Conservation (phyloP, 2,329 filamentous ascomycete genomes). For the Cladophialophora bantiana region DNA sequence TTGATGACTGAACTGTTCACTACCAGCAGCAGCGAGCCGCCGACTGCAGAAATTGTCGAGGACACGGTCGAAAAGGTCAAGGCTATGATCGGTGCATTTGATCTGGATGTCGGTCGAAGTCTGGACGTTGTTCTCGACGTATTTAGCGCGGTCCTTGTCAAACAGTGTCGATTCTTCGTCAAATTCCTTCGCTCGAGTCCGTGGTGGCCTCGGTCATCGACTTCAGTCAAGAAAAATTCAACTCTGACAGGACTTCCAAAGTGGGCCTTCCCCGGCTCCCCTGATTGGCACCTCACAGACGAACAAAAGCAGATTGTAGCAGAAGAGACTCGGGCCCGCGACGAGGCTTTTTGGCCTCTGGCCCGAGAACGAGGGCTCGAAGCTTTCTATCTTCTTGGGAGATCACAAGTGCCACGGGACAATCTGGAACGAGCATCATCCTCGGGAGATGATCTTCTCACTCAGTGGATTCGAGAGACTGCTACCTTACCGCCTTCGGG, state of each 20-base stretch:
- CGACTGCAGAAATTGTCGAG: constrained; percentile 77
- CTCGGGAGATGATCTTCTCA: constrained; percentile 63
- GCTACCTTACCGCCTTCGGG: constrained; percentile 82
- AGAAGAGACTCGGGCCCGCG: constrained; percentile 68
- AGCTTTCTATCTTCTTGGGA: constrained; percentile 89
- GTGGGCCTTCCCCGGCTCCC: constrained; percentile 80
- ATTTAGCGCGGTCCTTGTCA: constrained; percentile 90
- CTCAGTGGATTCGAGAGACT: constrained; percentile 80
- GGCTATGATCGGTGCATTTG: constrained; percentile 93
- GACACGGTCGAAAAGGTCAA: constrained; percentile 92
- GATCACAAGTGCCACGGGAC: constrained; percentile 68
- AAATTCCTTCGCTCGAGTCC: constrained; percentile 90
- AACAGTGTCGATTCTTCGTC: constrained; percentile 92
- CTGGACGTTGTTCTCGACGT: constrained; percentile 95
- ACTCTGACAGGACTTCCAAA: constrained; percentile 70
- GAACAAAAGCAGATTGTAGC: constrained; percentile 70
- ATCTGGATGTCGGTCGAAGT: constrained; percentile 92
- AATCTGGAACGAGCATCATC: constrained; percentile 53
- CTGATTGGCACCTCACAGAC: constrained; percentile 68
- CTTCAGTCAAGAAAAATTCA: constrained; percentile 27
- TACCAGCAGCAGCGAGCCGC: constrained; percentile 75
- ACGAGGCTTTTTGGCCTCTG: constrained; percentile 79
- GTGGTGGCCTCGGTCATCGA: constrained; percentile 82
- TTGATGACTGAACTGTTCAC: constrained; percentile 95
- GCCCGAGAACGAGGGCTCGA: constrained; percentile 77